Evolutionary conservation across 441 rosid species (phyloP), one percentile per base, ranked within the genome.

Genomic region (Melastoma candidum): DNA sequence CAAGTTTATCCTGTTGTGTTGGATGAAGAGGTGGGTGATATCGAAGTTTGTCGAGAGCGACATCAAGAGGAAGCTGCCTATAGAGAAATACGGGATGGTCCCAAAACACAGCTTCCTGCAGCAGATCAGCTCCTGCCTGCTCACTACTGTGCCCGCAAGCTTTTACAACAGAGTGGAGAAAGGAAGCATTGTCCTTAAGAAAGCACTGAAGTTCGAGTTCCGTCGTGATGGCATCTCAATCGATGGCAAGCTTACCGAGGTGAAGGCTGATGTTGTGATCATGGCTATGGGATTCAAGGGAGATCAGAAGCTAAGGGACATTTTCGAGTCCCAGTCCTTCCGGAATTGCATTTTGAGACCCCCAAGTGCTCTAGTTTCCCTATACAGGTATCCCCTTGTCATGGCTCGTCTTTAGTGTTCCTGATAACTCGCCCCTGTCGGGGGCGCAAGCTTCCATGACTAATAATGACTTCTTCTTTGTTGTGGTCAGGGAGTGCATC

Each of bases 271-370:
- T 53, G 41, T 75, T 52, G 77, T 77, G 49, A 72, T 75, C 54
- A 44, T 77, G 11, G 83, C 80, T 7, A 75, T 82, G 4, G 89
- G 85, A 8, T 79, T 46, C 56, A 53, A 55, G 14, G 74, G 78
- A 2, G 80, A 82, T 4, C 44, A 68, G 60, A 79, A 77, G 73
- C 71, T 82, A 52, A 58, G 48, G 48, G 56, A 73, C 56, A 66
- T 74, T 11, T 79, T 79, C 36, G 49, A 47, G 44, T 77, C 75
- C 0, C 44, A 27, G 13, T 51, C 41, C 4, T 72, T 73, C 36
- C 64, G 59, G 44, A 47, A 74, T 9, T 55, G 49, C 61, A 70
- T 77, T 8, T 13, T 32, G 10, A 77, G 77, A 32, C 53, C 79
- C 9, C 61, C 70, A 3, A 46, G 56, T 59, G 65, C 76, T 25